Evolutionary conservation across 257 asterid species (phyloP).

Genomic region (Agastache rugosa): DNA sequence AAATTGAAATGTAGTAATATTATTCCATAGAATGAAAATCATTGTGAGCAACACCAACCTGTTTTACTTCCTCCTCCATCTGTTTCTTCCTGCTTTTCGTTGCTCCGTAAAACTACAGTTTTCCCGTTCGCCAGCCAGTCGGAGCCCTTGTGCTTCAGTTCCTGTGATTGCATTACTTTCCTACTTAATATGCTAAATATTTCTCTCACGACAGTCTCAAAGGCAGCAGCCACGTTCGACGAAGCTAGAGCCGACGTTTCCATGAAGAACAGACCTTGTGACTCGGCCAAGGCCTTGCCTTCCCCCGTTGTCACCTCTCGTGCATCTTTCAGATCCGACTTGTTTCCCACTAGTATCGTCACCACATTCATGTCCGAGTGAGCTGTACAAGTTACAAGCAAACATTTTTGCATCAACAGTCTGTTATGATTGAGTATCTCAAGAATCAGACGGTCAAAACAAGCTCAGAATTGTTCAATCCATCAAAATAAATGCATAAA

Average conservation of each 20-base stretch:
- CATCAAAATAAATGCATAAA: background rate
- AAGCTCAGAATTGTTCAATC: too few species aligned
- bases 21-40: slow-evolving; percentile 2
- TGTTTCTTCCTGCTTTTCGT: slow-evolving; percentile 46
- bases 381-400: slow-evolving; percentile 52
- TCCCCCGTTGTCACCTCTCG: slow-evolving; percentile 82
- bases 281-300: slow-evolving; percentile 82
- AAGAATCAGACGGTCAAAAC: background rate
- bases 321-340: slow-evolving; percentile 81
- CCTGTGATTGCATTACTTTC: slow-evolving; percentile 85
- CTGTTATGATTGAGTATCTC: background rate
- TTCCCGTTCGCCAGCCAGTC: slow-evolving; percentile 54
- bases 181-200: slow-evolving; percentile 74
- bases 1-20: background rate
- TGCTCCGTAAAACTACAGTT: slow-evolving; percentile 67
- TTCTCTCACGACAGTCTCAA: slow-evolving; percentile 78
- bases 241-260: slow-evolving; percentile 92
- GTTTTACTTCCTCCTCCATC: slow-evolving; percentile 47
- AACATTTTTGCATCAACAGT: background rate
- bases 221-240: slow-evolving; percentile 72
- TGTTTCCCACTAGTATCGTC: slow-evolving; percentile 81
- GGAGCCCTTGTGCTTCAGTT: slow-evolving; percentile 48
- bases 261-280: slow-evolving; percentile 73
- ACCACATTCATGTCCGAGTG: slow-evolving; percentile 92
- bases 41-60: slow-evolving; percentile 65